A percentile compares a stretch with the other conserved stretches of the same genome.
Conservation (phyloP, 495 filamentous ascomycete species). For the Trichoderma asperelloides region DNA sequence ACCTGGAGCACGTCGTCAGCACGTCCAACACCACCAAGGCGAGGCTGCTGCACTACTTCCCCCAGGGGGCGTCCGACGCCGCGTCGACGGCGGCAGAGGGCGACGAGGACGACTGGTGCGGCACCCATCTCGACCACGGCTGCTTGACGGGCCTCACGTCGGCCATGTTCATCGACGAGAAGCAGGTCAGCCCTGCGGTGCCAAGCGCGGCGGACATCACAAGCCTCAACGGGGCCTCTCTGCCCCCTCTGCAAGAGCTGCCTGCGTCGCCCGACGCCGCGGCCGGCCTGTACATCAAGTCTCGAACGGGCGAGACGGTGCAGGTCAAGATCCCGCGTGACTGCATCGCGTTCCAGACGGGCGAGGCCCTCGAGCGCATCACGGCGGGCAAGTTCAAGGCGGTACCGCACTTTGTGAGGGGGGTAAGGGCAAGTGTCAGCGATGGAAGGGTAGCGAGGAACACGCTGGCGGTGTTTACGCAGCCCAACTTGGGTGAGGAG, state of each 20-base stretch:
- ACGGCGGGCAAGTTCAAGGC: constrained; percentile 83
- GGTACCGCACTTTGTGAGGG: constrained; percentile 92
- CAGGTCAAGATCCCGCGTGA: constrained; percentile 86
- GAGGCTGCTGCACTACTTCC: constrained; percentile 89
- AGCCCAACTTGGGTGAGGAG: constrained; percentile 84
- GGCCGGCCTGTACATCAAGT: constrained; percentile 86
- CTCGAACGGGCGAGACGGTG: constrained; percentile 63
- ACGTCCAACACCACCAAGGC: constrained; percentile 86
- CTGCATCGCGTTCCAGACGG: constrained; percentile 93
- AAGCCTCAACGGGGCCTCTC: constrained; percentile 17
- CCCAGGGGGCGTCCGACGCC: constrained; percentile 32
- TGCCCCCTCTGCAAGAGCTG: constrained; percentile 58
- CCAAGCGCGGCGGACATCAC: constrained; percentile 19
- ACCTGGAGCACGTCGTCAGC: constrained; percentile 78
- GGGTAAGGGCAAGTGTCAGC: constrained; percentile 40
- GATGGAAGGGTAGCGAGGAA: constrained; percentile 64
- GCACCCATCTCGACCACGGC: constrained; percentile 87
- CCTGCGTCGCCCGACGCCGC: constrained; percentile 64
- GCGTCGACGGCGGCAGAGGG: constrained; percentile 19
- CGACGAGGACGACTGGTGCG: constrained; percentile 91
- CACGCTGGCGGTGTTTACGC: constrained; percentile 94
- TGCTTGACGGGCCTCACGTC: constrained; percentile 90
- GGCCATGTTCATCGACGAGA: constrained; percentile 91
- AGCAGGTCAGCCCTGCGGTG: constrained; percentile 29
- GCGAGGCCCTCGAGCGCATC: constrained; percentile 82